Conservation (phyloP, 2,329 filamentous ascomycete species). For the Graphilbum ipis-grandicollis region DNA sequence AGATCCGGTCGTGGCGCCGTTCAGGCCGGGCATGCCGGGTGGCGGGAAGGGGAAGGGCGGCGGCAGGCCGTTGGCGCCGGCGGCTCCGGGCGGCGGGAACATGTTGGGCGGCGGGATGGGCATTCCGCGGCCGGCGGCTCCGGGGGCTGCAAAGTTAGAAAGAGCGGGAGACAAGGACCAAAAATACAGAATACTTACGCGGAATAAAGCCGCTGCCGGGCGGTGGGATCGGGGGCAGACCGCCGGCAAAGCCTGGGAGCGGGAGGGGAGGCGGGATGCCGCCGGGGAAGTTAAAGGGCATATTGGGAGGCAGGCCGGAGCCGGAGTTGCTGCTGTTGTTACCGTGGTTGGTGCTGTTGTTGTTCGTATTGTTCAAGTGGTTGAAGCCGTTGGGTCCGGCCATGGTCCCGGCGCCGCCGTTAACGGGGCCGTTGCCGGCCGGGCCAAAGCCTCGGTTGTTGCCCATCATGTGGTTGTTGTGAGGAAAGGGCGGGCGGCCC, state of each 20-base stretch:
- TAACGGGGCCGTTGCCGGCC: too few relatives aligned
- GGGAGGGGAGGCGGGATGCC: conserved; percentile 14
- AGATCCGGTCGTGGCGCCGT: conserved; percentile 9
- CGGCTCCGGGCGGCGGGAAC: conserved; percentile 25
- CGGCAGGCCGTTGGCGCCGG: conserved; percentile 18
- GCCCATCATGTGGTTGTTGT: not conserved
- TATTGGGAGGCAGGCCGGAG: conserved; percentile 21
- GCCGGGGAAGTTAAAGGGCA: conserved; percentile 15
- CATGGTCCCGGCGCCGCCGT: too few relatives aligned
- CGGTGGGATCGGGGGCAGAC: conserved; percentile 8
- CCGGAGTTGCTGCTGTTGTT: too few relatives aligned
- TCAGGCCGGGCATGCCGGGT: conserved; percentile 1
- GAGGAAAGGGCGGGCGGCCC: conserved; percentile 4
- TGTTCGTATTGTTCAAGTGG: not conserved
- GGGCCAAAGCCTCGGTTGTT: not conserved
- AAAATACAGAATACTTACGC: conserved; percentile 3
- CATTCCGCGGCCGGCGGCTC: conserved; percentile 10
- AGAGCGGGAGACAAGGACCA: not conserved
- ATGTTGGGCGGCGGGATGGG: conserved; percentile 23
- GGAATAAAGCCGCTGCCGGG: conserved; percentile 5
- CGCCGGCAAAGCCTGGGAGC: conserved; percentile 9
- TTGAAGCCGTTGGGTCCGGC: not conserved
- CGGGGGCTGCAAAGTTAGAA: not conserved
- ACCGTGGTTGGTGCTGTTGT: too few relatives aligned
- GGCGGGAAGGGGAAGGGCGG: conserved; percentile 32